Evolutionary conservation across 495 filamentous ascomycete species (phyloP).

Genomic region (Copromyces sp.): DNA sequence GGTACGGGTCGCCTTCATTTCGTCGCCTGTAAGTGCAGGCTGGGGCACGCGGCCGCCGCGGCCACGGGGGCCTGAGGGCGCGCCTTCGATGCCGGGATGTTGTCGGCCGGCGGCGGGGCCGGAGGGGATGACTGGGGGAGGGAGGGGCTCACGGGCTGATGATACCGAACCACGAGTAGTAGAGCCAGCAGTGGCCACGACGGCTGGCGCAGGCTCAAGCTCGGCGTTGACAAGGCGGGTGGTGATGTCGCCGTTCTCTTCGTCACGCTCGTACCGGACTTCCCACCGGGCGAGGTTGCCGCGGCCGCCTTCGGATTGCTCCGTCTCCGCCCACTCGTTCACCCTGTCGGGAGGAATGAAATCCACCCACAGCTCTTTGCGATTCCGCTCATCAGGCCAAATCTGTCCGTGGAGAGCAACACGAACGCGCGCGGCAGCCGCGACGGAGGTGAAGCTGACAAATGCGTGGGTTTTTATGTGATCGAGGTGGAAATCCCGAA

Average conservation of each 20-base stretch:
- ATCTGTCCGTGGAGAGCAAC: slow-evolving; percentile 62
- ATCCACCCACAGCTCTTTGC: slow-evolving; percentile 81
- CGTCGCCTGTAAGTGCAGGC: slow-evolving; percentile 2
- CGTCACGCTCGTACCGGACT: slow-evolving; percentile 37
- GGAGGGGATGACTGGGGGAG: slow-evolving; percentile 20
- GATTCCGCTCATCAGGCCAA: slow-evolving; percentile 80
- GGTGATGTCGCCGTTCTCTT: slow-evolving; percentile 40
- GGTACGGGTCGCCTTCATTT: slow-evolving; percentile 16
- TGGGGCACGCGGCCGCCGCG: slow-evolving; percentile 9
- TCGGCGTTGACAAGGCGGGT: slow-evolving; percentile 40
- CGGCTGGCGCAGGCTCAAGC: slow-evolving; percentile 17
- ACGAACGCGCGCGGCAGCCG: slow-evolving; percentile 70
- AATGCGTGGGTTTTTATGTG: slow-evolving; percentile 81
- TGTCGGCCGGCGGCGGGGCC: slow-evolving; percentile 25
- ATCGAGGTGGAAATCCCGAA: slow-evolving; percentile 70
- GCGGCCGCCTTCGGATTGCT: slow-evolving; percentile 43
- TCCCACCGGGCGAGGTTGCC: slow-evolving; percentile 47
- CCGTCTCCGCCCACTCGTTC: slow-evolving; percentile 61
- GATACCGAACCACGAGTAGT: background rate
- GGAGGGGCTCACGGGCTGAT: background rate
- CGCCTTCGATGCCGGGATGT: slow-evolving; percentile 28
- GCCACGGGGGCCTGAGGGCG: slow-evolving; percentile 32
- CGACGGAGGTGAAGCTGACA: slow-evolving; percentile 53
- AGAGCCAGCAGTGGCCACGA: background rate
- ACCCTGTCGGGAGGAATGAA: slow-evolving; percentile 75